Base-by-base conservation (phyloP, 2,329 filamentous ascomycete genomes). In the Botryotinia convoluta region DNA sequence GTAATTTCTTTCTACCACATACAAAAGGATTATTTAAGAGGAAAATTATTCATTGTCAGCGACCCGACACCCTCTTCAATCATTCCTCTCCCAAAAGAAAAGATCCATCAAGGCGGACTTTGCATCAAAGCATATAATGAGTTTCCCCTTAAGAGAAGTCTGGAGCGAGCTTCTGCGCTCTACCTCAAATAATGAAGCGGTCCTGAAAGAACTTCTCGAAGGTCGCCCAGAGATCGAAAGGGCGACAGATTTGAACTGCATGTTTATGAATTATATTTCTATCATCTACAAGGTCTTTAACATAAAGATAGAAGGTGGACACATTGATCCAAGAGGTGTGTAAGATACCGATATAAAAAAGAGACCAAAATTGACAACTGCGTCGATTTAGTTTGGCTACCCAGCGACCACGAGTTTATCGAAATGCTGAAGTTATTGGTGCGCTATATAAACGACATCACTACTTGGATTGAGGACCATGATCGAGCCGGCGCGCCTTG, bases 111-210 rank as follows among this genome's bases (percentile, higher is more conserved):
- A 32, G 10, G 10, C 37, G 18, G 18, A 18, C 37, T 20, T 44
- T 26, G 12, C 9, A 42, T 32, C n/a, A 32, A 32, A 8, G 48
- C 8, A 57, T 57, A 68, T 16, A 22, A 69, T 69, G 65, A 57
- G 54, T 37, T 16, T 42, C 26, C 51, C 39, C 8, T 32, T 69
- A 29, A 39, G 1, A 32, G 26, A 42, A n/a, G n/a, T 57, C 39
- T 69, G 65, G 65, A 37, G 65, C 37, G 65, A 69, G 37, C 65
- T 69, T 35, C 37, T 69, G 48, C 48, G 48, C 37, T 69, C 65
- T 26, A 42, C 18, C 20, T n/a, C n/a, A 29, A 26, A 69, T 8
- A 69, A 69, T 44, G 37, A 69, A 57, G 37, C 48, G 18, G 18
- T 57, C 29, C 48, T 69, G 14, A 39, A n/a, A 57, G 48, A 26